phyloP scores from a whole-genome alignment of 345 rosid species.

The Populus tremula region DNA sequence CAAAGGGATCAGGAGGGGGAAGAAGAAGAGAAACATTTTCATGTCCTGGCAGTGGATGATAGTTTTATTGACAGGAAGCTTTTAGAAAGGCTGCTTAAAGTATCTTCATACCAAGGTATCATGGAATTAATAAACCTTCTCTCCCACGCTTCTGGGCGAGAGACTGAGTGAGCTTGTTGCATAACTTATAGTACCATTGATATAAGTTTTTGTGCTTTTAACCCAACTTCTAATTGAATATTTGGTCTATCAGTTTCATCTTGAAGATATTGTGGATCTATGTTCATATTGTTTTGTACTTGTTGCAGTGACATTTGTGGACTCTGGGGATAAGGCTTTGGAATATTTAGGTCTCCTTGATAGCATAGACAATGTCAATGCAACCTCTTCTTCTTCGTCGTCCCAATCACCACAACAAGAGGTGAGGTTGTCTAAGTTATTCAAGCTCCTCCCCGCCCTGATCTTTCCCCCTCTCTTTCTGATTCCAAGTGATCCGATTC shows the following conservation, averaged over 20 bases:
- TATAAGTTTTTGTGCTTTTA: not conserved
- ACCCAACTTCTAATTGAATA: not conserved
- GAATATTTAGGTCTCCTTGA: slow-evolving; percentile 48
- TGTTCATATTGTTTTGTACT: not conserved
- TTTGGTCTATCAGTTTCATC: not conserved
- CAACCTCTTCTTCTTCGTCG: slow-evolving; percentile 19
- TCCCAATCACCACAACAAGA: slow-evolving; percentile 21
- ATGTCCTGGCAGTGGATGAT: slow-evolving; percentile 63
- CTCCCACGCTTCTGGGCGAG: not conserved
- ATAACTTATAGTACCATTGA: not conserved
- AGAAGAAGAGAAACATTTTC: slow-evolving; percentile 31
- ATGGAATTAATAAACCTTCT: not conserved
- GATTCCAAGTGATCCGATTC: not conserved
- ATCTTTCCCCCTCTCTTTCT: not conserved
- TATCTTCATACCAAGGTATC: slow-evolving; percentile 51
- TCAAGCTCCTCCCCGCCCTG: not conserved
- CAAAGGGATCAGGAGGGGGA: not conserved
- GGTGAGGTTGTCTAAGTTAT: slow-evolving; percentile 12
- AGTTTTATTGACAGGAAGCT: slow-evolving; percentile 54
- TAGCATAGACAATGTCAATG: slow-evolving; percentile 5
- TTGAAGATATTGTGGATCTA: not conserved
- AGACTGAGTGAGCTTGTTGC: not conserved
- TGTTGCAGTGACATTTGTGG: slow-evolving; percentile 51
- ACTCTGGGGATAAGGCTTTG: slow-evolving; percentile 57
- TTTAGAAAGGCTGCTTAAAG: slow-evolving; percentile 45